Evolutionary conservation across 208 protist species (phyloP), one percentile per base, ranked within the genome.

Genomic region (Novymonas esmeraldas): DNA sequence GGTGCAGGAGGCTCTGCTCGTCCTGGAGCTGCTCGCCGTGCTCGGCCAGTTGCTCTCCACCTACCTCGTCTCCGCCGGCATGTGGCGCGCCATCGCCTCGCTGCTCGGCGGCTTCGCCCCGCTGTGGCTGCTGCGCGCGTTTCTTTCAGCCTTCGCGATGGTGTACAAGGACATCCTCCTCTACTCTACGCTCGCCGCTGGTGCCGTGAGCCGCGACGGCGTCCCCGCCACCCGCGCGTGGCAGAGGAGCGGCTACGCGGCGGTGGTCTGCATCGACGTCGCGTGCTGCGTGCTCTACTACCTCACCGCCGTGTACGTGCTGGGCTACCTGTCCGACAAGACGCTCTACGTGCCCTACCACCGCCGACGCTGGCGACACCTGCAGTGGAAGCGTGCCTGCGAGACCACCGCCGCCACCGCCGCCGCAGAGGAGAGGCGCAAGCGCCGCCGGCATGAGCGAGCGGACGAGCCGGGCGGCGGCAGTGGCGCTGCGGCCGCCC

Each of bases 341-440:
- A 77, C 77, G 33, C 68, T 84, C 1, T 86, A 89, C 62, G 57
- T 80, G 10, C 76, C 76, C 1, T 79, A 78, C 52, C 71, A 85
- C 44, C 59, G 60, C 13, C 61, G 62, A 3, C 70, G 55, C n/a
- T 76, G 70, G 70, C 70, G 70, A 0, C 76, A 81, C 36, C 29
- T 56, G 56, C 61, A 70, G 56, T 3, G 9, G 22, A 41, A 52
- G 48, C 70, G 70, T 0, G 52, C 62, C 22, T 3, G 41, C 26
- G 36, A 28, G 1, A 41, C 62, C 0, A 28, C 61, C 9, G 46
- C 52, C 16, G 62, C 62, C 34, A 39, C 51, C 6, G 31, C 41
- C 36, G 39, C 29, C 34, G 24, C 48, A 10, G n/a, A 10, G 1
- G 10, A 20, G 22, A 2, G 10, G 4, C 18, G 31, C 20, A n/a